Conservation (phyloP, 139 green algal species). For the Axilococcus clingmanii region DNA sequence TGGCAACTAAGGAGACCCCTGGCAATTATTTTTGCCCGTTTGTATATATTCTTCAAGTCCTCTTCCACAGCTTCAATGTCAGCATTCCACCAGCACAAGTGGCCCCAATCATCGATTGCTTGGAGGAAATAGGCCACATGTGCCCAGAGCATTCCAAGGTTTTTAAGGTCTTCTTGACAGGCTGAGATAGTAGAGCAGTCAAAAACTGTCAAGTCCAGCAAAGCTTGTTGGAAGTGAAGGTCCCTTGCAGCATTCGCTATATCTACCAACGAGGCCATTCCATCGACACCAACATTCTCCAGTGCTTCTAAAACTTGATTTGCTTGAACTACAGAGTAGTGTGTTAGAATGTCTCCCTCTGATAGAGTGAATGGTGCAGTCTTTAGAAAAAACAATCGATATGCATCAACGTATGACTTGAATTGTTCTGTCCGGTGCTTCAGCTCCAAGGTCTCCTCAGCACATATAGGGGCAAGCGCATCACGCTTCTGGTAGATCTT, state of each 20-base stretch:
- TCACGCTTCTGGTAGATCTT: too few species aligned
- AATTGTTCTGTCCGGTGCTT: too few species aligned
- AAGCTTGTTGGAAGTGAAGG: background rate
- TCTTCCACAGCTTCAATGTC: slow-evolving; percentile 2
- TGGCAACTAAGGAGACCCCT: slow-evolving; percentile 57
- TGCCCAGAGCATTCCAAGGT: background rate
- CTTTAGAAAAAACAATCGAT: slow-evolving; percentile 1
- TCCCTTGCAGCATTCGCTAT: background rate
- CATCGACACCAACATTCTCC: background rate
- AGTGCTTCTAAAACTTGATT: background rate
- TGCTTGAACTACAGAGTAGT: background rate
- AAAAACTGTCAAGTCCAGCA: background rate
- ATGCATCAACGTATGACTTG: background rate
- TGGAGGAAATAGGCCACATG: background rate
- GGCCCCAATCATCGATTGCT: background rate
- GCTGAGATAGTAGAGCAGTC: background rate
- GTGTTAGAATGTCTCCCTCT: background rate
- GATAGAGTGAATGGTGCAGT: background rate
- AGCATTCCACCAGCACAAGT: background rate
- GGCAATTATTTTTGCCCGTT: background rate
- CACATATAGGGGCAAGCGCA: too few species aligned
- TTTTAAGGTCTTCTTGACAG: background rate
- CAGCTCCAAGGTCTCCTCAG: too few species aligned
- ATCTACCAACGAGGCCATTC: background rate
- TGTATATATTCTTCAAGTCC: background rate